Percentiles rank a stretch among this genome's conserved stretches.
Evolutionary conservation across 164 flowering plant species (phyloP).

Genomic region (Buxus sempervirens): DNA sequence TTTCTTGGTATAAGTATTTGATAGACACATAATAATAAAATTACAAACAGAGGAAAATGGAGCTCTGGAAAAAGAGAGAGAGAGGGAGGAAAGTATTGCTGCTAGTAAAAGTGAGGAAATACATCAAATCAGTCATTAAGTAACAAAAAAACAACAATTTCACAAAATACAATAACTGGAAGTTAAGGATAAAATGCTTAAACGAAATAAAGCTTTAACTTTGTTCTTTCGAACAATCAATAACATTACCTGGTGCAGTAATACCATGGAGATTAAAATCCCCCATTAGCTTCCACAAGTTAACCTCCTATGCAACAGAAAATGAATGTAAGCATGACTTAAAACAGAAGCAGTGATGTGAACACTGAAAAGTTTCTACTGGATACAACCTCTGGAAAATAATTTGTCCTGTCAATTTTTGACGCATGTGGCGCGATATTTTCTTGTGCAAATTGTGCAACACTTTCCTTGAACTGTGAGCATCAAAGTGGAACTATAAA

Average conservation of each 20-base stretch:
- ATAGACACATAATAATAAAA: background rate
- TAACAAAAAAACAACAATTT: background rate
- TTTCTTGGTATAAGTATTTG: background rate
- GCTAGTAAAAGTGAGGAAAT: background rate
- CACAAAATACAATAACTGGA: background rate
- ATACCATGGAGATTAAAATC: slow-evolving; percentile 94
- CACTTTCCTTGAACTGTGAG: slow-evolving; percentile 91
- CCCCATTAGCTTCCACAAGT: slow-evolving; percentile 98
- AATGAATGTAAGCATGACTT: background rate
- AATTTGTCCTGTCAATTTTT: slow-evolving; percentile 66
- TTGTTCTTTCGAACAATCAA: background rate
- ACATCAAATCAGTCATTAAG: background rate
- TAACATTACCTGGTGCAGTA: slow-evolving; percentile 80
- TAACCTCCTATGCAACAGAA: slow-evolving; percentile 55
- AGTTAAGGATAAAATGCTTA: background rate
- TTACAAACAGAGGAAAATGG: background rate
- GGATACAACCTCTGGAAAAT: slow-evolving; percentile 70
- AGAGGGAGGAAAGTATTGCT: background rate
- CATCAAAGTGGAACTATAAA: background rate
- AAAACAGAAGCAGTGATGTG: background rate
- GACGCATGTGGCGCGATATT: slow-evolving; percentile 89
- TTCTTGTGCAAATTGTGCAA: slow-evolving; percentile 80
- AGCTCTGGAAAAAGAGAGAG: background rate
- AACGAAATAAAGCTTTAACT: too few relatives aligned
- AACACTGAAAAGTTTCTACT: background rate